Evolutionary conservation across 164 flowering plant genomes (phyloP).

Genomic region (Vitis amurensis): DNA sequence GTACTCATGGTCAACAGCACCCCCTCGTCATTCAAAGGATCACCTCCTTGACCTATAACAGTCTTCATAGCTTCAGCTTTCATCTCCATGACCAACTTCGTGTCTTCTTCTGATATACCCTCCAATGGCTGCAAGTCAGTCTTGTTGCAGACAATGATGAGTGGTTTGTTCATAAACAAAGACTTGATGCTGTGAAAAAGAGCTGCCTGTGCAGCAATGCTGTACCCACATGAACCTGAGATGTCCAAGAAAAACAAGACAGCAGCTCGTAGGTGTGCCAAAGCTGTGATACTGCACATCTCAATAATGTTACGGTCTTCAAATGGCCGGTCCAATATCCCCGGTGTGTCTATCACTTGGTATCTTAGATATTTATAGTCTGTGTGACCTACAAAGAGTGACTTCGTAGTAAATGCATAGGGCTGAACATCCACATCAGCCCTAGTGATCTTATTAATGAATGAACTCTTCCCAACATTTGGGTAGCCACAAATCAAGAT

Average conservation of each 20-base stretch:
- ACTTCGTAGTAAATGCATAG: conserved; percentile 92
- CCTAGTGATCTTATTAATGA: conserved; percentile 85
- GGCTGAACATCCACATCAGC: conserved; percentile 98
- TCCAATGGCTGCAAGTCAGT: conserved; percentile 89
- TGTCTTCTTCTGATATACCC: conserved; percentile 72
- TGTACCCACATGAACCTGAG: conserved; percentile 91
- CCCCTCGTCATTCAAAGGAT: conserved; percentile 42
- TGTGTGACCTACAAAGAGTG: conserved; percentile 92
- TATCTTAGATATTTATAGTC: conserved; percentile 84
- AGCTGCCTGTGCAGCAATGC: conserved; percentile 84
- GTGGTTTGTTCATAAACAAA: conserved; percentile 82
- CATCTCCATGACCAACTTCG: conserved; percentile 76
- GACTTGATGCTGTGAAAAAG: conserved; percentile 91
- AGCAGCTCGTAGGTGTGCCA: conserved; percentile 90
- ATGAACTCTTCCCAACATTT: conserved; percentile 92
- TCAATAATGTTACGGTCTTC: conserved; percentile 95
- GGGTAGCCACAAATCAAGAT: conserved; percentile 89
- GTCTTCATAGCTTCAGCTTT: conserved; percentile 84
- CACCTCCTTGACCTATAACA: conserved; percentile 67
- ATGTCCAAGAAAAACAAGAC: conserved; percentile 83
- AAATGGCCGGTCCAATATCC: conserved; percentile 88
- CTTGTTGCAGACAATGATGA: conserved; percentile 86
- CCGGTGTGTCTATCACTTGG: conserved; percentile 95
- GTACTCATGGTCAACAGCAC: conserved; percentile 87
- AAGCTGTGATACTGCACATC: conserved; percentile 95